Base-by-base conservation (phyloP, 306 rosid genomes). In the Cicer judaicum region DNA sequence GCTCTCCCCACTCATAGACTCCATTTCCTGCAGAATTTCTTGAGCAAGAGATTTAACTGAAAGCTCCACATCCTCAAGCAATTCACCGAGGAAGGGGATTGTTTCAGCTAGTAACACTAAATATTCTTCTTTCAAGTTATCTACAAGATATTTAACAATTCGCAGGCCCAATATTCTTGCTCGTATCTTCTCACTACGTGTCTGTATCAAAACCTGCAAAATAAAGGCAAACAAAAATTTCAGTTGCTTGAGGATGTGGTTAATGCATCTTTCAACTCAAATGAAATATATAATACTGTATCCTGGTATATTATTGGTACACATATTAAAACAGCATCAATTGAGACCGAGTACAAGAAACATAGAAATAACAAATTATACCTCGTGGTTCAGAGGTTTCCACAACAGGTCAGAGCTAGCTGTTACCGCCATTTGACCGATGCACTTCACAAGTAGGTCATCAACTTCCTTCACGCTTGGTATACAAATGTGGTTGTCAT, bases 401-500 rank as follows among this genome's bases (percentile, higher is more conserved):
- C 98, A 94, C 74, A 91, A 56, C 63, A 91, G 89, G 82, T 94
- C 98, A 52, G 80, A 86, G 74, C 96, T 96, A 10, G 97, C 96
- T 64, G 98, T 84, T 62, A 94, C 93, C 0, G 98, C 98, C 98
- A 94, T 90, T 73, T 94, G 98, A 65, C 96, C 98, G 1, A 91
- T 65, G 82, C 98, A 91, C 24, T 65, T 50, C 70, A 91, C 97
- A 67, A 94, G 72, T 40, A 91, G 84, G 74, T 91, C 96, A 86
- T 94, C 96, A 73, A 94, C 87, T 75, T 90, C 93, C 64, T 86
- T 75, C 72, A 87, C 84, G 14, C 88, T 85, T 1, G 94, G 96
- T 39, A 88, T 18, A 72, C 84, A 80, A 6, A 50, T 21, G 80
- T 80, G 79, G 78, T 78, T 81, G 78, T 78, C 96, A n/a, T 85